A percentile compares a stretch with the other conserved stretches of the same genome.
phyloP scores from a whole-genome alignment of 2,329 filamentous ascomycete genomes.

The Diaporthe eres region DNA sequence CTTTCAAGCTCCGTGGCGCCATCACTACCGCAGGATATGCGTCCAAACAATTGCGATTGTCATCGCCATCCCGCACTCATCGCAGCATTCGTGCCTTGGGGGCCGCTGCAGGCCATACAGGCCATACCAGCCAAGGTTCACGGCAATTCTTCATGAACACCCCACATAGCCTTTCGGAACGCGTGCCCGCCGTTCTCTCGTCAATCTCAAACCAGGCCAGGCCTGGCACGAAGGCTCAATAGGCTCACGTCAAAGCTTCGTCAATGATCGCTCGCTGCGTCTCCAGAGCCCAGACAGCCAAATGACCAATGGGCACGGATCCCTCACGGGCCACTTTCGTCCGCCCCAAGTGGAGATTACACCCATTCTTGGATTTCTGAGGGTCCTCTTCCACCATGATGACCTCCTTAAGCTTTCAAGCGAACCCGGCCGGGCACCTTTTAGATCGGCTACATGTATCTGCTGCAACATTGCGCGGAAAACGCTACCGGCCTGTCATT shows the following conservation, averaged over 20 bases:
- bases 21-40: constrained; percentile 8
- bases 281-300: constrained; percentile 8
- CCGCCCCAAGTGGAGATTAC: constrained; percentile 22
- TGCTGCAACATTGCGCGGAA: constrained; percentile 28
- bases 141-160: constrained; percentile 12
- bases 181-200: constrained; percentile 17
- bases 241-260: constrained; percentile 37
- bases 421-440: constrained; percentile 2
- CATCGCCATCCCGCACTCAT: neutral
- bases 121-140: constrained; percentile 6
- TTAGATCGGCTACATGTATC: neutral
- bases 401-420: constrained; percentile 12
- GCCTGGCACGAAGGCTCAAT: constrained; percentile 21
- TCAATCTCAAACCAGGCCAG: constrained; percentile 24
- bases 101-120: neutral
- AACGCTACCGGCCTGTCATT: constrained; percentile 20
- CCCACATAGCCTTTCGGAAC: constrained; percentile 28
- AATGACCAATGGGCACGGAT: constrained; percentile 32
- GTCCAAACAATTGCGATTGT: constrained; percentile 18
- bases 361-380: constrained; percentile 2
- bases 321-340: constrained; percentile 36
- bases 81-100: neutral
- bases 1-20: constrained; percentile 24
- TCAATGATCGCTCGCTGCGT: constrained; percentile 11
- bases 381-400: constrained; percentile 1